Evolutionary conservation across 2,329 filamentous ascomycete species (phyloP), one percentile per base, ranked within the genome.

Genomic region (Raffaelea ambrosiae): DNA sequence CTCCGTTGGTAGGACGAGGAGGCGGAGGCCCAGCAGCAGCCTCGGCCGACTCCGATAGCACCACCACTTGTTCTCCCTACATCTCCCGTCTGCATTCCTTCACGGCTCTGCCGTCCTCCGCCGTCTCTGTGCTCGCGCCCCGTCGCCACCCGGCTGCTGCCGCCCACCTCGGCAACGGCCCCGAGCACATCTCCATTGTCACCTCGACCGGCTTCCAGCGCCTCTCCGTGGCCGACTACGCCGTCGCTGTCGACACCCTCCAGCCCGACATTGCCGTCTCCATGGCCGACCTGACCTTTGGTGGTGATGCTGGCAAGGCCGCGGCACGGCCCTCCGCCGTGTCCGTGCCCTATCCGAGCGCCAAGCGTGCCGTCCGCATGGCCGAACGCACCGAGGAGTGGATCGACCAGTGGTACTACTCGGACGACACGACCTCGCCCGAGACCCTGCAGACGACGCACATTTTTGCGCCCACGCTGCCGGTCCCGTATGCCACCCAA

Each of bases 131-230:
- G 3, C 69, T 98, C 4, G 87, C 83, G 11, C 77, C 91, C 0
- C 83, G 93, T 47, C 77, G 91, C 29, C 79, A 84, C 43, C 86
- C 90, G 2, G 80, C 88, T 1, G 82, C 96, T 19, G 66, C 75
- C 9, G 80, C 83, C 7, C 86, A 87, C 0, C 71, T 81, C 53
- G 78, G 79, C 19, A 89, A 93, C 61, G 83, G 81, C 9, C 77
- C 83, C 52, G 77, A 77, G 36, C 76, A 81, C 42, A 73, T 97
- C 39, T 81, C 85, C 18, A 76, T 97, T 43, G 82, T 86, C 61
- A 95, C 93, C 2, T 91, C 89, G 0, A 87, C 88, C 1, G 93
- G 93, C 26, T 95, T 94, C 66, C 77, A 80, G 52, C 73, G 77
- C 48, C 69, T 97, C 31, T 76, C 77, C 29, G 78, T 81, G 0